Base-by-base conservation (phyloP, 192 early-diverging fungal species). In the Helicostylum pulchrum region DNA sequence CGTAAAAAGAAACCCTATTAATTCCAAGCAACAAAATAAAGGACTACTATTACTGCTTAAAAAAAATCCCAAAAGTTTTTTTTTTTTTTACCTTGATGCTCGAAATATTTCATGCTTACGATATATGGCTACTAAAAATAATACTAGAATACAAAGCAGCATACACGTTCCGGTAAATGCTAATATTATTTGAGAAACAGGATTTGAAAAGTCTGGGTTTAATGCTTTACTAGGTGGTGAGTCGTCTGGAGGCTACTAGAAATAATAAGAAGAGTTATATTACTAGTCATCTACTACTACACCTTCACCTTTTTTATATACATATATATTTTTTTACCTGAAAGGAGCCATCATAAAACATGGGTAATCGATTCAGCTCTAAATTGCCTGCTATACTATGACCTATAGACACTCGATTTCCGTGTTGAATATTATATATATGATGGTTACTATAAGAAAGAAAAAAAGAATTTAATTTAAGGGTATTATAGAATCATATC, bases 21-120 rank as follows among this genome's bases (percentile, higher is more conserved):
- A 60, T 21, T 82, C 80, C 5, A 79, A 39, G 32, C 80, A 82
- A 46, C 80, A 79, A 48, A 82, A 79, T 34, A 82, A 51, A 9
- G 26, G 26, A 76, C 75, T 9, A 7, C 23, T 52, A 17, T 34
- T 55, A 32, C 26, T 26, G 26, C 26, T 26, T 26, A 26, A 26
- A 26, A 26, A 26, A 26, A 26, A 26, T 26, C 0, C 26, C n/a
- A n/a, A n/a, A 26, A 26, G 26, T 26, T 26, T 26, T 26, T 26
- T 26, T 26, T 26, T 26, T 26, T 9, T n/a, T 45, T 77, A 77
- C 75, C 75, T 77, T 0, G 77, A 78, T 3, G 77, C 77, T 51
- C 72, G 72, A 54, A 78, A 75, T 12, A 72, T 61, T 3, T 68
- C 64, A 7, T 67, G 60, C 30, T 78, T 56, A 15, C 67, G 26